Conservation (phyloP, 148 eudicot genomes). For the Drosera capensis region DNA sequence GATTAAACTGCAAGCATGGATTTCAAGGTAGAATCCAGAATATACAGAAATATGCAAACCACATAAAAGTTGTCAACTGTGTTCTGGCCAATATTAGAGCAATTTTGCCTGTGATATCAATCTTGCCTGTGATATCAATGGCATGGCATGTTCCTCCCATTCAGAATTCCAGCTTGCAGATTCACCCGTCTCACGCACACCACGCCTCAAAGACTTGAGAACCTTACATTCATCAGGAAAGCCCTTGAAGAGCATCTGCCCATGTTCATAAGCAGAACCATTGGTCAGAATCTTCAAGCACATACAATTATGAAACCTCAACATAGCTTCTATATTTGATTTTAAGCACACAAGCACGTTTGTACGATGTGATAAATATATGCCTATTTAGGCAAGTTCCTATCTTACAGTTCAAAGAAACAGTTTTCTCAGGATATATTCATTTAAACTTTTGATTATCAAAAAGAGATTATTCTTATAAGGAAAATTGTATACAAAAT, state of each 20-base stretch:
- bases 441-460: too few relatives aligned
- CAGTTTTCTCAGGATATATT: too few relatives aligned
- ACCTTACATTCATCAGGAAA: constrained; percentile 48
- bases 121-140: constrained; percentile 52
- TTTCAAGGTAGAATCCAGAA: too few relatives aligned
- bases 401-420: too few relatives aligned
- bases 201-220: constrained; percentile 40
- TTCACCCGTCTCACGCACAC: constrained; percentile 46
- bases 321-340: background rate
- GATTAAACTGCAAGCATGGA: too few relatives aligned
- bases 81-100: too few relatives aligned
- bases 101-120: too few relatives aligned
- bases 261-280: background rate
- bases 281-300: constrained; percentile 1
- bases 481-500: too few relatives aligned
- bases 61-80: too few relatives aligned
- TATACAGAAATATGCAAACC: too few relatives aligned
- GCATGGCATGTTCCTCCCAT: constrained; percentile 86
- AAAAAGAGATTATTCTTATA: too few relatives aligned
- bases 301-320: background rate
- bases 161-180: constrained; percentile 66
- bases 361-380: background rate
- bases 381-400: background rate
- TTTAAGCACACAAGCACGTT: background rate
- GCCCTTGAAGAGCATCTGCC: constrained; percentile 75